Percentiles rank a stretch among this genome's conserved stretches.
These are phyloP conservation scores for Volutella citrinella DNA, from an alignment of 2,329 filamentous ascomycete genomes.

Conservation along the genomic window DNA sequence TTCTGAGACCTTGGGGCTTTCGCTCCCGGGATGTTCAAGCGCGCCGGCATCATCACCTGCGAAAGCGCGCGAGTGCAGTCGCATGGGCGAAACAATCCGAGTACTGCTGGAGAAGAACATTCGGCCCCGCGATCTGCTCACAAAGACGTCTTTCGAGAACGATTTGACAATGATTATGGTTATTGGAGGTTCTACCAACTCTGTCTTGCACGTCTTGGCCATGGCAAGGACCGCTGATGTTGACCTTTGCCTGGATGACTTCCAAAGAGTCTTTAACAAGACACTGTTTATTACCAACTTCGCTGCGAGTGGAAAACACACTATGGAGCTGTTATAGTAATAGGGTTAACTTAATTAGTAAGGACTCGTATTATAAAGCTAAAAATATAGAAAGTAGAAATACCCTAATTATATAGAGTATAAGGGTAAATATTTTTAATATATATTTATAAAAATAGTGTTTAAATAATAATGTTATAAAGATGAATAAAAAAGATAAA, in stretches of 20 bases:
- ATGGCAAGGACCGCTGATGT: conserved; percentile 87
- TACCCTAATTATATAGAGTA: no score
- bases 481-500: no score
- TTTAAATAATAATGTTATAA: no score
- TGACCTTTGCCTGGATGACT: conserved; percentile 73
- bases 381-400: no score
- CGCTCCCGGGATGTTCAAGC: conserved; percentile 78
- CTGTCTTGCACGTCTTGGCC: conserved; percentile 82
- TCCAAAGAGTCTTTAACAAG: conserved; percentile 76
- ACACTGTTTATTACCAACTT: conserved; percentile 85
- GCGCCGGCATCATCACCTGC: conserved; percentile 77
- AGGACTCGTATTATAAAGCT: no score
- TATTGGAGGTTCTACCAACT: conserved; percentile 86
- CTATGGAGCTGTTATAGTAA: no score
- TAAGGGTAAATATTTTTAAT: no score
- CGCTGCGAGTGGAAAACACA: conserved; percentile 77
- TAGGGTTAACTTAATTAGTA: no score
- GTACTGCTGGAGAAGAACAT: conserved; percentile 81
- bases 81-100: conserved; percentile 74
- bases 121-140: conserved; percentile 75
- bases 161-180: conserved; percentile 88
- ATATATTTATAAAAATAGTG: no score
- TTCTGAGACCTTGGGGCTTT: conserved; percentile 86
- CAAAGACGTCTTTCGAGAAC: conserved; percentile 79
- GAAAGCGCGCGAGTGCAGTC: conserved; percentile 84